Base-by-base conservation (phyloP, 1,284 basidiomycete species). In the Neolentinus lepideus region DNA sequence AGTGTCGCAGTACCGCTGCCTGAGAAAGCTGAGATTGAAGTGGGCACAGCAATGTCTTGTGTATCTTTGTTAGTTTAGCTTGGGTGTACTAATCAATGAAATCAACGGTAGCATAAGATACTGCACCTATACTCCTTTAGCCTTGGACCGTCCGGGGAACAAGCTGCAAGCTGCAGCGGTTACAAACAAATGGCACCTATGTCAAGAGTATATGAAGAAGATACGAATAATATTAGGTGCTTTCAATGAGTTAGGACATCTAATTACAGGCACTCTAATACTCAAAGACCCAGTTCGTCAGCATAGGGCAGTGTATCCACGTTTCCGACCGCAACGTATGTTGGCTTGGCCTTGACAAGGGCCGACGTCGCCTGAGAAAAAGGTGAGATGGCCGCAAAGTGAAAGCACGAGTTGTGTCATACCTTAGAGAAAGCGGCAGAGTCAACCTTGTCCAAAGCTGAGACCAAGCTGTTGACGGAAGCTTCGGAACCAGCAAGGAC, bases 301-400 rank as follows among this genome's bases (percentile, higher is more conserved):
- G 84, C 81, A 70, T 88, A 90, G 47, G 94, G 94, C 53, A 97
- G 79, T 43, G 81, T 68, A 65, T 78, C 72, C 62, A 85, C 74
- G 67, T 95, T 84, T 56, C 94, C 94, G 54, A 96, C 78, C 26
- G 85, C 88, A 51, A 97, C 91, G 61, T 81, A 92, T 33, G 92
- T 94, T 26, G 93, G 91, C 75, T 92, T 90, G 63, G 75, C 73
- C 69, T 81, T 79, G 62, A 88, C 66, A 48, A 92, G 77, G 33
- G 74, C 67, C 11, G 79, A 75, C 54, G 76, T 73, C 55, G 76
- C 71, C 84, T 88, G 58, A 0, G 56, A 53, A 31, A 22, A 16
- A 53, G 54, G 29, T 62, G 58, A 2, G 58, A 38, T 21, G 22
- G n/a, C 29, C 33, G 16, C 26, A 22, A 9, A 56, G 58, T 3